Conservation (phyloP, 2,329 filamentous ascomycete genomes). For the Apiospora hydei region DNA sequence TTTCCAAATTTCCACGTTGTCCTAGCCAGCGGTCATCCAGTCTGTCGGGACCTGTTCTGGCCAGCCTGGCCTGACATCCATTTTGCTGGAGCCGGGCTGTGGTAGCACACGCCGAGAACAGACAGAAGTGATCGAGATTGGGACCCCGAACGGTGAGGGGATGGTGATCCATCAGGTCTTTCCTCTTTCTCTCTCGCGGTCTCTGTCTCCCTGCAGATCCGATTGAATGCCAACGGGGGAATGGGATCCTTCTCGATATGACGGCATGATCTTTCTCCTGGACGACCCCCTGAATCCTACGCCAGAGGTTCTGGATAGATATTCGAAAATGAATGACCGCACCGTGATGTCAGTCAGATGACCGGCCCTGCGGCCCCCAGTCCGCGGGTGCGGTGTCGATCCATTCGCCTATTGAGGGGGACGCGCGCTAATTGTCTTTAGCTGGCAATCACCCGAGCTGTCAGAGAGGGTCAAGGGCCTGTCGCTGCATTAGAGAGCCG, state of each 20-base stretch:
- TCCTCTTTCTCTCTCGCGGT: neutral
- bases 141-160: neutral
- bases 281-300: neutral
- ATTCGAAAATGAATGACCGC: neutral
- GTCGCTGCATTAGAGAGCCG: constrained; percentile 13
- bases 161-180: neutral
- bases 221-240: neutral
- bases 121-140: neutral
- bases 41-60: neutral
- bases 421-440: constrained; percentile 1
- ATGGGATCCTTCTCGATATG: neutral
- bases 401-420: constrained; percentile 7
- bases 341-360: neutral
- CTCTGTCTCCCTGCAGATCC: neutral
- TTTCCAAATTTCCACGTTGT: neutral
- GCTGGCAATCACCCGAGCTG: constrained; percentile 20
- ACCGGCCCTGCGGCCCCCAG: neutral
- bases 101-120: neutral
- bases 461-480: neutral
- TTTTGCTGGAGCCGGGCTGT: neutral
- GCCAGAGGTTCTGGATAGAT: neutral
- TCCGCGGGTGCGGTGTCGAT: neutral
- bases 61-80: neutral
- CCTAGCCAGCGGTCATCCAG: neutral
- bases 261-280: neutral